Percentiles rank a stretch among this genome's conserved stretches.
These are phyloP conservation scores for Leccinum pellstonianum DNA, from an alignment of 768 basidiomycete genomes.

Conservation along the genomic window DNA sequence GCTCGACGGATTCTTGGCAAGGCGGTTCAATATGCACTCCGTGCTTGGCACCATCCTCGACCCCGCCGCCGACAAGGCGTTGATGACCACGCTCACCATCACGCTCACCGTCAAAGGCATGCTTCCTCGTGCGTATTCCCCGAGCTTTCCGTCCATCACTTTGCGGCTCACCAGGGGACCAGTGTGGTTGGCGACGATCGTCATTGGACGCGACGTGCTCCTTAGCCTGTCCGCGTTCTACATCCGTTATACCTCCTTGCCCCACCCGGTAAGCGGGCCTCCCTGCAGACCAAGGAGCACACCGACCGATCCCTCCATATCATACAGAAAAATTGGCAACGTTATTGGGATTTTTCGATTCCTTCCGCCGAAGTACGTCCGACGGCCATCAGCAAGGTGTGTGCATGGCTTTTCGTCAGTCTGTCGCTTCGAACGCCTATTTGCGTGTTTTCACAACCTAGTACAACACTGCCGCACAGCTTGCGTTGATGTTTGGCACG, in stretches of 20 bases:
- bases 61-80: slow-evolving; percentile 93
- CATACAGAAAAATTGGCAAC: slow-evolving; percentile 80
- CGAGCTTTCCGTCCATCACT: background rate
- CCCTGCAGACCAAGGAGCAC: background rate
- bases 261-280: slow-evolving; percentile 60
- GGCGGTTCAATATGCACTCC: slow-evolving; percentile 80
- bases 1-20: slow-evolving; percentile 90
- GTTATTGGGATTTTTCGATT: slow-evolving; percentile 96
- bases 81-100: slow-evolving; percentile 92
- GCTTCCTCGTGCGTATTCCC: slow-evolving; percentile 65
- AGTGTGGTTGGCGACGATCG: slow-evolving; percentile 85
- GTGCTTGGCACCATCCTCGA: slow-evolving; percentile 97
- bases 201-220: slow-evolving; percentile 86
- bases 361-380: slow-evolving; percentile 95
- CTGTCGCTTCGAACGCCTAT: background rate
- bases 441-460: slow-evolving; percentile 28
- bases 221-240: slow-evolving; percentile 89
- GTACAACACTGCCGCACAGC: slow-evolving; percentile 92
- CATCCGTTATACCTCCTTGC: slow-evolving; percentile 87
- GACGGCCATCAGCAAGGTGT: slow-evolving; percentile 89
- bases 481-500: slow-evolving; percentile 86
- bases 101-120: slow-evolving; percentile 81
- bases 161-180: background rate
- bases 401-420: background rate
- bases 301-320: slow-evolving; percentile 4